Base-by-base conservation (phyloP, 2,329 filamentous ascomycete genomes). In the Verticillium zaregamsianum region DNA sequence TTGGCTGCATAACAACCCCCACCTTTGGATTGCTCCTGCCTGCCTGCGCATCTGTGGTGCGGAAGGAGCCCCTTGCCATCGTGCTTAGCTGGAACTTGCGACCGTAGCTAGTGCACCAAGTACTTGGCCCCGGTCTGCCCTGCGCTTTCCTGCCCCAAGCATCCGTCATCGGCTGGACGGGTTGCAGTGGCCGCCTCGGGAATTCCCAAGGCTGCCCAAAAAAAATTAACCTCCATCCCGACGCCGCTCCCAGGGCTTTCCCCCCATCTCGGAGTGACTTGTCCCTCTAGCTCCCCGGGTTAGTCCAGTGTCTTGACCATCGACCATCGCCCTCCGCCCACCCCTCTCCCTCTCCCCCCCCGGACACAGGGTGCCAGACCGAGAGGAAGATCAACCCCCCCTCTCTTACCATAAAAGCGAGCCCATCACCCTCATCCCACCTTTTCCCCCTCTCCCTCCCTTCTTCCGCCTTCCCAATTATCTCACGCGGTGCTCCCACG, bases 301-400 rank as follows among this genome's bases (percentile, higher is more conserved):
- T 58, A 58, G 57, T 58, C 40, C 57, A 49, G 40, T 37, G 40
- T 49, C 40, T 49, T 49, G 40, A 49, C 40, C 40, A 49, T 49
- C 40, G 40, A 57, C 23, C 55, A 31, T 59, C 55, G 59, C 63
- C 63, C 63, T 45, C 63, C 59, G 60, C 60, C 62, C 62, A 57
- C 37, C 55, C 25, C 37, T 58, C 17, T 7, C 14, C 5, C 11
- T 11, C 35, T 59, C 28, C 17, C 12, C 57, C 58, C 20, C 20
- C 59, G 8, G 40, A 49, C 40, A n/a, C n/a, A 23, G 23, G 40
- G 40, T 8, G 23, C 40, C n/a, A 49, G 20, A 49, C n/a, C 20
- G 40, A 23, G 40, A 49, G 40, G 12, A 49, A 49, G 40, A 49
- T 23, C 54, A 55, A 31, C 31, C 54, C 54, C 45, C 25, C 54